Evolutionary conservation across 441 rosid species (phyloP).

Genomic region (Aquilaria agallochum): DNA sequence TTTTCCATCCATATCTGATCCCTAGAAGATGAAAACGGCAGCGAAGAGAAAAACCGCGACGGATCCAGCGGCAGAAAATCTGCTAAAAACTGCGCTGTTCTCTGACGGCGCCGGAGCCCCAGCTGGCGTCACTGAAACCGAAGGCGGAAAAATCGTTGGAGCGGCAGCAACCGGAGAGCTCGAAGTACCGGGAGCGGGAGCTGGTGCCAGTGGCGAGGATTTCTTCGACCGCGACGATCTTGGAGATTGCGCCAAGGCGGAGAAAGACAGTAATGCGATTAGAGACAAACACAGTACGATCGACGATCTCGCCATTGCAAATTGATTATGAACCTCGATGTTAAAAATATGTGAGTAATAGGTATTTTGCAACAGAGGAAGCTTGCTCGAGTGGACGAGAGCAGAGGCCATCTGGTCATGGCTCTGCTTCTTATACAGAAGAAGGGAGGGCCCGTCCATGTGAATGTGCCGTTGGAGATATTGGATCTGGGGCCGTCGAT

Average conservation of each 20-base stretch:
- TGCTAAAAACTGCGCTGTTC: constrained; percentile 13
- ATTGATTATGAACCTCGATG: too few species aligned
- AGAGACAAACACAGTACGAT: constrained; percentile 14
- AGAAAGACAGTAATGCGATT: constrained; percentile 20
- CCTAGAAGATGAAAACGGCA: constrained; percentile 18
- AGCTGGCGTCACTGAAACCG: constrained; percentile 14
- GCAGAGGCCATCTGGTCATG: too few species aligned
- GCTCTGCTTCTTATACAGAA: too few species aligned
- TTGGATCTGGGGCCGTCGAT: too few species aligned
- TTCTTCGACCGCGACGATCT: constrained; percentile 26
- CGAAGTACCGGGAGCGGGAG: constrained; percentile 14
- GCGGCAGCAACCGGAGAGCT: constrained; percentile 3
- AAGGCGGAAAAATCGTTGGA: neutral
- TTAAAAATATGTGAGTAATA: too few species aligned
- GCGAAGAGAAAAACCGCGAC: constrained; percentile 14
- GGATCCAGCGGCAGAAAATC: constrained; percentile 15
- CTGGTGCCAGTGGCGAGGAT: constrained; percentile 7
- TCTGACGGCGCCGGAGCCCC: constrained; percentile 17
- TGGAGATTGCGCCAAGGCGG: constrained; percentile 44
- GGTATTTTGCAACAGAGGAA: too few species aligned
- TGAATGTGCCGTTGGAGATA: too few species aligned
- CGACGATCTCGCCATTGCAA: constrained; percentile 19
- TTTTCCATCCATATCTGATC: neutral
- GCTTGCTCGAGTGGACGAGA: too few species aligned
- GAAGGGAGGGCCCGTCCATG: too few species aligned